These are phyloP conservation scores for Aureobasidium sp. DNA, from an alignment of 2,329 filamentous ascomycete genomes.

Conservation along the genomic window DNA sequence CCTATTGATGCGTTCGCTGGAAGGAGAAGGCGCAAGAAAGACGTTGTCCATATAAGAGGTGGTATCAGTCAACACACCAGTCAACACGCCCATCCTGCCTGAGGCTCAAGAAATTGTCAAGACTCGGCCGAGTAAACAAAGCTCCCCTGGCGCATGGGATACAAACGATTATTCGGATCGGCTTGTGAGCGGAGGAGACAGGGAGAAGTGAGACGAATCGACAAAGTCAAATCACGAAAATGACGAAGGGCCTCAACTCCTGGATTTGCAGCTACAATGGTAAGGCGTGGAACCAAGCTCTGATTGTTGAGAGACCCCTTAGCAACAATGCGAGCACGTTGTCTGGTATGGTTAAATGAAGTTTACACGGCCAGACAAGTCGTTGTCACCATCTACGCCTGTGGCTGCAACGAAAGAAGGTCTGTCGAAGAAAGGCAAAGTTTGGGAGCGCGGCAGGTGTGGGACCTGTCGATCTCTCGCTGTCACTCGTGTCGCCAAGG, in stretches of 20 bases:
- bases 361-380: background rate
- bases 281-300: background rate
- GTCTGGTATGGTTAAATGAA: slow-evolving; percentile 3
- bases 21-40: slow-evolving; percentile 1
- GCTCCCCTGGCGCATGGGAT: background rate
- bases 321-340: slow-evolving; percentile 9
- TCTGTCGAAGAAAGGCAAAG: slow-evolving; percentile 1
- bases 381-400: background rate
- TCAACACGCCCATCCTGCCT: background rate
- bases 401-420: background rate
- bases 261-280: background rate
- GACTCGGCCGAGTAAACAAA: background rate
- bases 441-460: slow-evolving; percentile 2
- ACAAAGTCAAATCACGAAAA: slow-evolving; percentile 1
- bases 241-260: slow-evolving; percentile 1
- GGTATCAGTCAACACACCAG: background rate
- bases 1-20: background rate
- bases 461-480: slow-evolving; percentile 4
- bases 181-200: background rate
- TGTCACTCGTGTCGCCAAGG: background rate
- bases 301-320: background rate
- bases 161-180: background rate
- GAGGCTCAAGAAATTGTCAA: background rate
- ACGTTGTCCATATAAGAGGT: background rate
- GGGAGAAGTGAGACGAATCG: slow-evolving; percentile 4